phyloP scores from a whole-genome alignment of 2,329 filamentous ascomycete genomes.

The Colletotrichum graminicola region DNA sequence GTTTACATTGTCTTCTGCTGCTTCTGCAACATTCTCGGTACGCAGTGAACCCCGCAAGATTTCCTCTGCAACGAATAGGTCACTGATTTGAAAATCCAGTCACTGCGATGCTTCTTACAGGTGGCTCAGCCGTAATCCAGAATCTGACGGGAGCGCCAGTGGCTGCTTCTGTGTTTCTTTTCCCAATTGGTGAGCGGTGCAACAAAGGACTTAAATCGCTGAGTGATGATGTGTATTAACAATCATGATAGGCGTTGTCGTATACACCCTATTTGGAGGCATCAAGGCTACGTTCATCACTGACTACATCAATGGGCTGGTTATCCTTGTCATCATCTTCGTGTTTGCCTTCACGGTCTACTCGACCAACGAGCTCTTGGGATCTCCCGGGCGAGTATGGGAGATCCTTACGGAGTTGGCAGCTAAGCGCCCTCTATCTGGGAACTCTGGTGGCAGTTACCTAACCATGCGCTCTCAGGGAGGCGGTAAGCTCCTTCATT shows the following conservation, averaged over 20 bases:
- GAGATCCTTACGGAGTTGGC: conserved; percentile 80
- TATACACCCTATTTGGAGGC: conserved; percentile 82
- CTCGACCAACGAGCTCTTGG: conserved; percentile 77
- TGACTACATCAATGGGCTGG: conserved; percentile 88
- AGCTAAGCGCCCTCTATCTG: conserved; percentile 77
- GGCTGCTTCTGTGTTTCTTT: conserved; percentile 85
- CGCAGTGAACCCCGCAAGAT: background rate
- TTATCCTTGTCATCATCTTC: conserved; percentile 86
- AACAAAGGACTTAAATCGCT: no score
- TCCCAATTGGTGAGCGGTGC: conserved; percentile 74
- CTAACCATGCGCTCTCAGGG: conserved; percentile 86
- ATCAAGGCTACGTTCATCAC: conserved; percentile 91
- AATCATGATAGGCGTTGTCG: conserved; percentile 55
- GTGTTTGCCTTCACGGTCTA: conserved; percentile 88
- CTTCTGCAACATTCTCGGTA: conserved; percentile 77
- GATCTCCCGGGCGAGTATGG: conserved; percentile 82
- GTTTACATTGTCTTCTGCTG: conserved; percentile 86
- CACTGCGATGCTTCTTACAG: conserved; percentile 88
- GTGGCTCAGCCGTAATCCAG: conserved; percentile 64
- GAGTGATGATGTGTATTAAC: background rate
- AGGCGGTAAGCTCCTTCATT: conserved; percentile 60
- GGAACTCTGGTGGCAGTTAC: conserved; percentile 85
- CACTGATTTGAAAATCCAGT: conserved; percentile 69
- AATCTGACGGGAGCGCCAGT: conserved; percentile 61
- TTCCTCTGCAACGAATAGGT: rapidly evolving